Base-by-base conservation (phyloP, 805 yeast species). In the Candida gorgasii region DNA sequence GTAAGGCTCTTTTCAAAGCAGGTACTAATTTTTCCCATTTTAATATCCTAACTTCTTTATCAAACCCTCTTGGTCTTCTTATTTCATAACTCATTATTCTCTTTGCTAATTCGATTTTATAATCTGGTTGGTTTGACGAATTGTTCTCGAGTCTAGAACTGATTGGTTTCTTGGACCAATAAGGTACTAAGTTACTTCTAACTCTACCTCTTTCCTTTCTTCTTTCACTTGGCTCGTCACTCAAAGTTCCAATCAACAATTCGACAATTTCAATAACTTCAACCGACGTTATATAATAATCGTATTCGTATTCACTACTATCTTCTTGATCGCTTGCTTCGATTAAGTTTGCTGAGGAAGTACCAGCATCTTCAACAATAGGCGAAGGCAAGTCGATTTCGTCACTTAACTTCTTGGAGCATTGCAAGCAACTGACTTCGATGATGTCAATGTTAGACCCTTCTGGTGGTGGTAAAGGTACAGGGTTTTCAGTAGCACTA, bases 231-330 rank as follows among this genome's bases (percentile, higher is more conserved):
- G 78, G 69, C 43, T 75, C 75, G 41, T 61, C 62, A 24, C 58
- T 54, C 43, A 71, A 71, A 2, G 75, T 67, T 5, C 83, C 82
- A 48, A 82, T 78, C 35, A 82, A 56, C 39, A 80, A 56, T 59
- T 82, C 86, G 22, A 82, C 83, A 49, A 82, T 76, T 58, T 76
- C 80, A 48, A 82, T 75, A 15, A 82, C 85, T 54, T 82, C 87
- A 26, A 82, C 86, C 43, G 82, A 75, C 1, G 87, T 82, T 43
- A 82, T 78, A 61, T 80, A 81, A 55, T 63, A 69, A 45, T 65
- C 67, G 34, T 49, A 59, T 8, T 65, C 63, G 4, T 61, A 61
- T 22, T 55, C 56, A 18, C 15, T 24, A 3, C 11, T 8, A 13
- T 29, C 38, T 26, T 39, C 38, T 13, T 20, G 26, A 20, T 40